Percentiles rank a stretch among this genome's conserved stretches.
Conservation (phyloP, 495 filamentous ascomycete species). For the Aspergillus ellipticus region DNA sequence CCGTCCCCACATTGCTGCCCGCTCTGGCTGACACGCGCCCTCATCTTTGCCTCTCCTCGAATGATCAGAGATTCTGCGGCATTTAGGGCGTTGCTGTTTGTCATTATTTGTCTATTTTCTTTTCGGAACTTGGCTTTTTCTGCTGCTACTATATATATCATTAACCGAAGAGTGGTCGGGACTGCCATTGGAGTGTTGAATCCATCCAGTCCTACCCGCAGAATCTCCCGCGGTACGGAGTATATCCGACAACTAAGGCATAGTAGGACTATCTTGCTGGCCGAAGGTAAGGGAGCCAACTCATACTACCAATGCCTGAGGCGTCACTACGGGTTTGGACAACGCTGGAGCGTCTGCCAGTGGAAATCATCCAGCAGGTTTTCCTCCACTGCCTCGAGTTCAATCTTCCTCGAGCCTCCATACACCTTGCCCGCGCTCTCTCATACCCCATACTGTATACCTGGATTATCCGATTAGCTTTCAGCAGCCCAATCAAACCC, state of each 20-base stretch:
- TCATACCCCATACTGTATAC: slow-evolving; percentile 37
- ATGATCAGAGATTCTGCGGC: neutral
- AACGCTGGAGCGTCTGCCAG: slow-evolving; percentile 47
- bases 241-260: neutral
- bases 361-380: slow-evolving; percentile 50
- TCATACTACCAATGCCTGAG: neutral
- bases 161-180: neutral
- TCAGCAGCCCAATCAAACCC: slow-evolving; percentile 34
- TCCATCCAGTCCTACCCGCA: neutral
- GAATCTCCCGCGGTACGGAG: neutral
- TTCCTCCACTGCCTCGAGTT: slow-evolving; percentile 50
- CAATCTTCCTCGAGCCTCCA: slow-evolving; percentile 47
- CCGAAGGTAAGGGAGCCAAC: neutral
- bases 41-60: neutral
- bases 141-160: no score
- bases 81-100: neutral
- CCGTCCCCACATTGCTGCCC: neutral
- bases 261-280: neutral
- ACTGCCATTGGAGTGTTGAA: neutral
- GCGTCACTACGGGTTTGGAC: neutral
- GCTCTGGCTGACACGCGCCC: neutral
- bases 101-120: neutral
- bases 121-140: no score
- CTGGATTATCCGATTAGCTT: slow-evolving; percentile 43
- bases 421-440: slow-evolving; percentile 27